Evolutionary conservation across 768 basidiomycete genomes (phyloP), one percentile per base, ranked within the genome.

Genomic region (Suillus lakei): DNA sequence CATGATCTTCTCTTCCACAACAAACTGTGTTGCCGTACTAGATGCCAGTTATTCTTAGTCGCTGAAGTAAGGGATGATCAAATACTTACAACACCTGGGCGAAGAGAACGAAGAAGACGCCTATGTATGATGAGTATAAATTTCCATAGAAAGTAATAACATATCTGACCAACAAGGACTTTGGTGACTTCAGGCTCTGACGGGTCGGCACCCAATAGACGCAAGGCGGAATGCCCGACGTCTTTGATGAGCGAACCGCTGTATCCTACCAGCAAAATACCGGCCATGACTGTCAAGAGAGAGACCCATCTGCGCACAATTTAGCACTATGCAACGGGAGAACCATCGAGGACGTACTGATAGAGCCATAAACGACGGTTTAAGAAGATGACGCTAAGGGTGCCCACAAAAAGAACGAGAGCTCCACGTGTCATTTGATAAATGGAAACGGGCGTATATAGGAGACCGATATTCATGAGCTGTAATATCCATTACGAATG

Each of bases 1-100:
- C 91, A 99, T 90, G 70, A 99, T 96, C 82, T 93, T 96, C 80
- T 98, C 97, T 84, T 99, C 98, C 18, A 98, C 85, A 53, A 98
- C 96, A 74, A 96, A 96, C 75, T 96, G 95, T 12, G 88, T 87
- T 63, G 95, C 95, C 34, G 93, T 92, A 81, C 93, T 96, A 64
- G 54, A 68, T 67, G 65, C 44, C n/a, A 64, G 44, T 43, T 65
- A 65, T 64, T 39, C 21, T 66, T 28, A 10, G 1, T 68, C 4
- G 65, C 41, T 15, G 54, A 58, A 59, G 3, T 32, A 61, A 28
- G 46, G 51, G 34, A 3, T 12, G 50, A 38, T 43, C 23, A 34
- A 44, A 64, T 46, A 74, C 91, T 83, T 75, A 95, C 93, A 98
- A 98, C 68, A 98, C 78, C 78, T 99, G 97, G 30, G 97, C 97